Base-by-base conservation (phyloP, 139 green algal genomes). In the Pseudopediastrum boryanum region DNA sequence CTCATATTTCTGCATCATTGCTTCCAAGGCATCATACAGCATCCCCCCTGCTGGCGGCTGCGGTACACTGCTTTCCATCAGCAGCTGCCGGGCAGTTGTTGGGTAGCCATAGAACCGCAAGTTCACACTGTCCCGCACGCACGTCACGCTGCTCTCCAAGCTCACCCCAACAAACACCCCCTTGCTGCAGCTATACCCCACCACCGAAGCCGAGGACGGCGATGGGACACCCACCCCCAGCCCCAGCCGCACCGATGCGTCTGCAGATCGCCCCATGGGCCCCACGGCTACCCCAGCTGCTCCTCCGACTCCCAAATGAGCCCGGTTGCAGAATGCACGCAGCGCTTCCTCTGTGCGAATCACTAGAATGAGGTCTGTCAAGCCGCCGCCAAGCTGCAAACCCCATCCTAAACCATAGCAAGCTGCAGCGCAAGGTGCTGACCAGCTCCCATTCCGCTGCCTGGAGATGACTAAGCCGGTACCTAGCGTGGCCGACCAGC, bases 351-450 rank as follows among this genome's bases (percentile, higher is more conserved):
- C 74, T 36, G 82, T 82, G 51, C 59, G 62, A 19, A 83, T 80
- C 35, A 93, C 89, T 43, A 93, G 83, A 51, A 93, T 76, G 35
- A 93, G 71, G 75, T 93, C 89, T 42, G 85, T 84, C 7, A 93
- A 85, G 74, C 72, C 78, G n/a, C 82, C 75, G 23, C 81, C 81
- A 9, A 86, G 27, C 69, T 83, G 87, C 52, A 91, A 70, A 2
- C 89, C 89, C 87, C 87, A 93, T 35, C 89, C 89, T 25, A 89
- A 25, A 46, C 84, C 83, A 25, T 59, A 80, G 27, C 83, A 77
- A 10, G 79, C 76, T 27, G 87, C 52, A 23, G 87, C 85, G 29
- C 83, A 92, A 6, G 89, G 89, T n/a, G 73, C 58, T 50, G 85
- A 89, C 89, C 87, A 93, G 23, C 39, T 31, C 29, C 79, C 81